Evolutionary conservation across 2,329 filamentous ascomycete species (phyloP).

Genomic region (Cladophialophora exuberans): DNA sequence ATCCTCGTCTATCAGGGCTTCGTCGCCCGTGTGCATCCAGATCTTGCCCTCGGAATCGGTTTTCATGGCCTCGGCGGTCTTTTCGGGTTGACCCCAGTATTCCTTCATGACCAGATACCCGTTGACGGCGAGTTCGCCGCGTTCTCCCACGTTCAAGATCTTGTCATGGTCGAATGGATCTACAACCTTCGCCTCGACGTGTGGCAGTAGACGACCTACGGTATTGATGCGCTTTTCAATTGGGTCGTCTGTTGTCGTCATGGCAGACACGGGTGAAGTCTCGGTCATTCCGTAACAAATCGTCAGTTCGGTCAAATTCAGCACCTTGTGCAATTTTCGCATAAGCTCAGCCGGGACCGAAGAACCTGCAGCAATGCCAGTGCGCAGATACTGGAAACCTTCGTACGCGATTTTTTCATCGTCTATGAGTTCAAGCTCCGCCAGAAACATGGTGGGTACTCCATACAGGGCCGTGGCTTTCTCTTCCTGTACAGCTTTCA

Average conservation of each 20-base stretch:
- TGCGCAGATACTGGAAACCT: conserved; percentile 70
- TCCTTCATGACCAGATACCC: conserved; percentile 91
- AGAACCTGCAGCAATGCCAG: conserved; percentile 89
- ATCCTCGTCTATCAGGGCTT: conserved; percentile 74
- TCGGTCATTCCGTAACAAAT: conserved; percentile 99
- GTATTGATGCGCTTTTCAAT: conserved; percentile 71
- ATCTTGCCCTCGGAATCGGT: conserved; percentile 51
- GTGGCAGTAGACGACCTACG: conserved; percentile 81
- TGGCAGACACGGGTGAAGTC: conserved; percentile 70
- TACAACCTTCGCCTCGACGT: conserved; percentile 80
- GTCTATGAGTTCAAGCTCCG: conserved; percentile 77
- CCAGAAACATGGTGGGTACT: conserved; percentile 93
- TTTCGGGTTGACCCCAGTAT: conserved; percentile 76
- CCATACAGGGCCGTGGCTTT: conserved; percentile 75
- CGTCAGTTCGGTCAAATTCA: conserved; percentile 81
- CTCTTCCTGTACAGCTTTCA: conserved; percentile 67
- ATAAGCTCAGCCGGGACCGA: conserved; percentile 72
- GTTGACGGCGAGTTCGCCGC: conserved; percentile 79
- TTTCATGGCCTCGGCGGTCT: conserved; percentile 69
- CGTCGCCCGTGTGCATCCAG: conserved; percentile 94
- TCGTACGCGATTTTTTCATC: conserved; percentile 49
- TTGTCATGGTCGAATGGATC: conserved; percentile 67
- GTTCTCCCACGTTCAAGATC: conserved; percentile 65
- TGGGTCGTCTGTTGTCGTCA: conserved; percentile 80
- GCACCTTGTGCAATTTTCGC: conserved; percentile 69